Evolutionary conservation across 257 asterid genomes (phyloP), one percentile per base, ranked within the genome.

Genomic region (Capsicum rhomboideum): DNA sequence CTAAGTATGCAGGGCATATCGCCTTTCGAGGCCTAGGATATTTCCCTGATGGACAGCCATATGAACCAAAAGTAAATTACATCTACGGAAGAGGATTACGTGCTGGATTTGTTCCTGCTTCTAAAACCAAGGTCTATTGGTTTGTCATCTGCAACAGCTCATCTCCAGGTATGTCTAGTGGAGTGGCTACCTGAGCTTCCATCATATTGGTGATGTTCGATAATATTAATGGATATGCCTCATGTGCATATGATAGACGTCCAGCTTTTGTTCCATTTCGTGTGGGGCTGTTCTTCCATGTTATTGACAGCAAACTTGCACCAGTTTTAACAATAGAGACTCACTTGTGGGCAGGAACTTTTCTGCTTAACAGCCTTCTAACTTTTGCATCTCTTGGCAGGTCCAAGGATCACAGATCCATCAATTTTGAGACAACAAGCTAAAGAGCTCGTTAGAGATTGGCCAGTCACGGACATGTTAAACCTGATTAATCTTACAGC

Each of bases 101-200:
- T 69, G 90, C 93, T 37, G 97, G 83, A 20, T 93, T 84, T 52
- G 92, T 95, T 78, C 99, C 99, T 0, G 87, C 94, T 83, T 95
- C 99, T 69, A 63, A 91, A 34, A 93, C 93, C 21, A 95, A 92
- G 86, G 98, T 94, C 53, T 95, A 95, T 78, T 95, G 99, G 99
- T 93, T 94, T 85, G 58, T 94, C 85, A 79, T 93, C 88, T 94
- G 83, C 93, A 95, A 95, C 88, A 88, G 87, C 84, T 84, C 94
- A 63, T 90, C 94, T 28, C 95, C 97, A 83, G 98, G 98, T 93
- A 85, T 29, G 74, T n/a, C 21, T 29, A 64, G 11, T 66, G 29
- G 44, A 13, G 14, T 66, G 74, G 6, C 2, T 66, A 66, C 12
- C 18, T 46, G 42, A 46, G 23, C 23, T 46, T 42, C 37, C 0